Base-by-base conservation (phyloP, 2,329 filamentous ascomycete species). In the Fusarium compactum region DNA sequence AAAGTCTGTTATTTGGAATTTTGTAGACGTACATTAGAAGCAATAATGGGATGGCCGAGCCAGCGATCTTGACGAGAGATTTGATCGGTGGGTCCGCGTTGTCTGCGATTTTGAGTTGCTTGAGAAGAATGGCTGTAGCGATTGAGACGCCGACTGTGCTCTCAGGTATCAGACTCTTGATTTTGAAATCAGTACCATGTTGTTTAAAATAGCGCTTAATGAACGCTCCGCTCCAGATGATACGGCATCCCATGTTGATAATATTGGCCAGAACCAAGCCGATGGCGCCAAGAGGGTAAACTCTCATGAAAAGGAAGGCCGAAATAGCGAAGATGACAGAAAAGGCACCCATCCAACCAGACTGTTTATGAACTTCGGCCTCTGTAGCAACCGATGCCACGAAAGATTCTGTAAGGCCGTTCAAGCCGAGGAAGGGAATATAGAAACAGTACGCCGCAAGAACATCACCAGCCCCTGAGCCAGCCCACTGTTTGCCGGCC, bases 391-490 rank as follows among this genome's bases (percentile, higher is more conserved):
- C 93, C 4, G 93, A 94, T 1, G 95, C 91, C 18, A 98, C 95
- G 74, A 99, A 98, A 0, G 94, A 93, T 81, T 99, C 96, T 3
- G 92, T 89, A 24, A 98, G 89, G 54, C 96, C 96, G 76, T 99
- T 99, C 74, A 97, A 83, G 5, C 95, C 96, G 6, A 98, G 86
- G 27, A 98, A 89, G 1, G 96, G 96, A 63, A 99, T 93, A 82
- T 97, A 98, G 80, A 94, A 94, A 82, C 93, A 95, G 80, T 98
- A 99, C 0, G 86, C 87, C 0, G 91, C 89, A 9, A 99, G 85
- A 6, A 96, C 91, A 11, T 86, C 80, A 8, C 91, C 90, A 1
- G 95, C 93, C 45, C 91, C 91, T 0, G 91, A 90, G 6, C 84
- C 85, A 0, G 89, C 85, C 96, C 96, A 99, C 60, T 86, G 87